These are phyloP conservation scores for Aspergillus ostianus DNA, from an alignment of 495 filamentous ascomycete species.

Conservation along the genomic window DNA sequence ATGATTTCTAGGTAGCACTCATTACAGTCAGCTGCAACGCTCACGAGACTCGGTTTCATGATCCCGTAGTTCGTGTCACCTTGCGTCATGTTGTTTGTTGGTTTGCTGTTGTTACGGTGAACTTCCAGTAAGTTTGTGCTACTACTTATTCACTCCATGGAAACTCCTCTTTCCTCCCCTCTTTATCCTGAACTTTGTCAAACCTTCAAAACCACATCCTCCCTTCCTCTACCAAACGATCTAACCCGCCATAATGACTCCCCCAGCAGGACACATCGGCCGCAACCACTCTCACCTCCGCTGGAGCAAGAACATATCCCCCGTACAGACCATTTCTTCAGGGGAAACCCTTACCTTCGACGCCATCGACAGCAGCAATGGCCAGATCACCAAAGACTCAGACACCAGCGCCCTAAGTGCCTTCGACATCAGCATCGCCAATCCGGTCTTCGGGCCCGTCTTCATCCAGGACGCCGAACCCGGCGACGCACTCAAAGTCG, in stretches of 20 bases:
- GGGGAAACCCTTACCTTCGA: slow-evolving; percentile 47
- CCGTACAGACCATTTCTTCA: slow-evolving; percentile 45
- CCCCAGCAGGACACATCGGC: neutral
- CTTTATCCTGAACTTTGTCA: neutral
- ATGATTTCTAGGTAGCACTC: neutral
- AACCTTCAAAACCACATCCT: neutral
- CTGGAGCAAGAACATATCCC: slow-evolving; percentile 47
- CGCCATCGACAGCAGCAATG: slow-evolving; percentile 50
- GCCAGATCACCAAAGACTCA: slow-evolving; percentile 41
- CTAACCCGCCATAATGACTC: neutral
- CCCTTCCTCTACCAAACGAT: neutral
- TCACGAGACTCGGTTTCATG: neutral
- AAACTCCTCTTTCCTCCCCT: neutral
- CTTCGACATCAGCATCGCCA: slow-evolving; percentile 42
- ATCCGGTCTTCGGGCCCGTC: slow-evolving; percentile 51
- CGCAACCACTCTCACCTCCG: slow-evolving; percentile 42
- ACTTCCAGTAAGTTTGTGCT: neutral
- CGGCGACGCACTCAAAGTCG: slow-evolving; percentile 50
- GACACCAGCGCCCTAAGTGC: slow-evolving; percentile 37
- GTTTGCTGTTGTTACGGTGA: too few species aligned
- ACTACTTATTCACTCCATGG: neutral
- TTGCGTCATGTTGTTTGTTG: neutral
- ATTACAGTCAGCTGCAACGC: neutral
- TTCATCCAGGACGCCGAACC: slow-evolving; percentile 44
- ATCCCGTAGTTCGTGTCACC: neutral